phyloP scores from a whole-genome alignment of 352 stramenopile genomes.

The Plasmopara viticola region DNA sequence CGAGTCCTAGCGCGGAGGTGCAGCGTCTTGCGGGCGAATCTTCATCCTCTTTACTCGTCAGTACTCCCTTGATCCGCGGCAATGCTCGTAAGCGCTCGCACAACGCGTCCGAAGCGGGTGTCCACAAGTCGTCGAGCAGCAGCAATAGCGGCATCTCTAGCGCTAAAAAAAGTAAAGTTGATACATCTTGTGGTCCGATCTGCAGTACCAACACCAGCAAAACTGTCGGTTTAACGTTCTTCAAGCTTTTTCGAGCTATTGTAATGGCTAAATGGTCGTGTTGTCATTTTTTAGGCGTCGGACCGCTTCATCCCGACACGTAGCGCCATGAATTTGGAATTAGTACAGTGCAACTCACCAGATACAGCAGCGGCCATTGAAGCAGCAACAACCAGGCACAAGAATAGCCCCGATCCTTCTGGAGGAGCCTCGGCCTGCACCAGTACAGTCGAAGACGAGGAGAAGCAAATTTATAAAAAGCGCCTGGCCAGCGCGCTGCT shows the following conservation, averaged over 20 bases:
- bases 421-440: slow-evolving; percentile 5
- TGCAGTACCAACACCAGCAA: slow-evolving; percentile 20
- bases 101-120: slow-evolving; percentile 17
- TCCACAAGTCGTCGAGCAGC: slow-evolving; percentile 11
- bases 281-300: slow-evolving; percentile 27
- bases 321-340: slow-evolving; percentile 81
- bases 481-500: slow-evolving; percentile 76
- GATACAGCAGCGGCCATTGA: slow-evolving; percentile 43
- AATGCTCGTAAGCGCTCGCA: slow-evolving; percentile 24
- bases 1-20: slow-evolving; percentile 18
- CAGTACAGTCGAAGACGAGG: slow-evolving; percentile 45
- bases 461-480: slow-evolving; percentile 81
- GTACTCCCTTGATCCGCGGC: slow-evolving; percentile 11
- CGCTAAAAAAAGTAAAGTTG: slow-evolving; percentile 31
- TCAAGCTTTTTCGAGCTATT: not conserved
- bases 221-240: slow-evolving; percentile 16
- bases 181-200: slow-evolving; percentile 6
- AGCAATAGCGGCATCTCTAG: slow-evolving; percentile 21
- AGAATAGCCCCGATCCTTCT: slow-evolving; percentile 16
- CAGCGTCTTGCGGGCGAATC: slow-evolving; percentile 9
- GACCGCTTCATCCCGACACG: slow-evolving; percentile 85
- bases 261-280: slow-evolving; percentile 6
- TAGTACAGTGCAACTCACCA: slow-evolving; percentile 64
- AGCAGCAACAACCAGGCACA: slow-evolving; percentile 25
- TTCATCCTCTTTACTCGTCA: slow-evolving; percentile 12